Base-by-base conservation (phyloP, 768 basidiomycete genomes). In the Suillus fuscotomentosus region DNA sequence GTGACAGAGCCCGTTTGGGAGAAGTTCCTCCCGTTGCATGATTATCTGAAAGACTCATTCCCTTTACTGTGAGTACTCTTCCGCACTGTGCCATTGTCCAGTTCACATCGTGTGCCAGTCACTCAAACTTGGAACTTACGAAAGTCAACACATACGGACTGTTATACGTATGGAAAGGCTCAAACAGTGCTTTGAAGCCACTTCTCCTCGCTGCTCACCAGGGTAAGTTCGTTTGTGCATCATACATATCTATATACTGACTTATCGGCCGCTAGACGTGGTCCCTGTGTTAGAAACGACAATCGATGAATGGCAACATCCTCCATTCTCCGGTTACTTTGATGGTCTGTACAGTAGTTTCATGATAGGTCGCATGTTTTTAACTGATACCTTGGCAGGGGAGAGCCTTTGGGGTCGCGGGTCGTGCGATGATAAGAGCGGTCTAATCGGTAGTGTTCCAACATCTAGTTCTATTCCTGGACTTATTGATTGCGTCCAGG, bases 111-210 rank as follows among this genome's bases (percentile, higher is more conserved):
- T 42, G 74, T 10, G 79, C 93, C 51, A 70, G 80, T 38, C 80
- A 90, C 65, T 87, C 86, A 10, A 59, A 59, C 27, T 59, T 59
- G 41, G 57, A 59, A 31, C 57, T 59, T 31, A 59, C 57, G 17
- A 88, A 86, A 68, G 85, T 95, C 69, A 92, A 93, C 73, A 90
- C 86, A 0, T 91, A 90, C 68, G 92, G 85, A 0, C 80, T 93
- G n/a, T 73, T 91, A 9, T 91, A 85, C 71, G 83, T 86, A 57
- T 93, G 91, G 91, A 77, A 82, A 60, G 92, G 91, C 2, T 81
- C 83, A 4, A 81, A 91, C 67, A 64, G 73, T 13, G 76, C 79
- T 1, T 20, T 59, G 57, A 90, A 91, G 72, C 92, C 92, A 0
- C 68, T 92, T 17, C 77, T 94, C 14, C 73, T 90, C 48, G 82